These are phyloP conservation scores for Cornus florida DNA, from an alignment of 148 eudicot species.

Conservation along the genomic window DNA sequence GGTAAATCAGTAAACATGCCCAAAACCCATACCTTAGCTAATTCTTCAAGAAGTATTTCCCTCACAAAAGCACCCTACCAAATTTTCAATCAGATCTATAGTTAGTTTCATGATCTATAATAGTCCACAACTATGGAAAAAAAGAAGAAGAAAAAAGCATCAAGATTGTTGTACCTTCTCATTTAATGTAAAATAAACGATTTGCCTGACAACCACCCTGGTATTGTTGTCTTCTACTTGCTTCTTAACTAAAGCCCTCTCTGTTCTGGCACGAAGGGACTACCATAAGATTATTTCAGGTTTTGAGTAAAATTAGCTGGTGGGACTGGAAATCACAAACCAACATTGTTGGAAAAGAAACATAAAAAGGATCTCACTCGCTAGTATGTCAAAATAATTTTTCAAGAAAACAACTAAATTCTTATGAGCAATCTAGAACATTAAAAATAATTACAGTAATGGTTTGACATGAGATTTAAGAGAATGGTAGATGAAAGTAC, in stretches of 20 bases:
- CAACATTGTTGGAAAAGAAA: too few relatives aligned
- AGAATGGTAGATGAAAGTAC: too few relatives aligned
- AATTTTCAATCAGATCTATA: constrained; percentile 12
- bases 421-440: not conserved
- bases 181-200: constrained; percentile 67
- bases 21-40: constrained; percentile 62
- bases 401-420: not conserved
- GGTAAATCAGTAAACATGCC: not conserved
- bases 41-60: constrained; percentile 82
- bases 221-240: constrained; percentile 6
- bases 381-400: not conserved
- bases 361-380: too few relatives aligned
- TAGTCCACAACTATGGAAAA: not conserved
- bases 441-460: not conserved
- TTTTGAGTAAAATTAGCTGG: too few relatives aligned
- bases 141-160: too few relatives aligned
- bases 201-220: constrained; percentile 45
- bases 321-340: too few relatives aligned
- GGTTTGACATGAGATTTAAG: not conserved
- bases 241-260: constrained; percentile 41
- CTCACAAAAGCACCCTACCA: constrained; percentile 81
- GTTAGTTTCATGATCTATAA: not conserved
- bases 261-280: constrained; percentile 88
- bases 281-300: constrained; percentile 23
- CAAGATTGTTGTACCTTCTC: constrained; percentile 55